Evolutionary conservation across 495 filamentous ascomycete genomes (phyloP).

Genomic region (Penicillium egyptiacum): DNA sequence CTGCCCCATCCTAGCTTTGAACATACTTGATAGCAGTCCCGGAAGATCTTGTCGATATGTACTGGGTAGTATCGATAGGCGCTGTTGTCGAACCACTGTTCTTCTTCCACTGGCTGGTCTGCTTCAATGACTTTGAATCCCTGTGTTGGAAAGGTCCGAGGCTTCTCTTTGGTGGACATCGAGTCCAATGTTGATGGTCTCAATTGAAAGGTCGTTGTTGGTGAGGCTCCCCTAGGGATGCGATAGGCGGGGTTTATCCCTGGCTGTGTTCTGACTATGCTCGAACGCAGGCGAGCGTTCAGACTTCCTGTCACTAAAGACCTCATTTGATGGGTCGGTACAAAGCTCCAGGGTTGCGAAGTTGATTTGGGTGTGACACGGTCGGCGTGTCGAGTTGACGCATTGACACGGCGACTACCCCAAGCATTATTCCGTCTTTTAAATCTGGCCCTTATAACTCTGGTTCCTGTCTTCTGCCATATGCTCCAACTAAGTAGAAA

Average conservation of each 20-base stretch:
- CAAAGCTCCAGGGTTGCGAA: not conserved
- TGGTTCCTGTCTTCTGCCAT: no score
- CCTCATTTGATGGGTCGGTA: not conserved
- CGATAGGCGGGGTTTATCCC: not conserved
- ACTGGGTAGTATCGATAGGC: conserved; percentile 51
- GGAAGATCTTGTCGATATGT: conserved; percentile 47
- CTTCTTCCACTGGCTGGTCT: conserved; percentile 39
- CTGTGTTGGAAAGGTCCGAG: not conserved
- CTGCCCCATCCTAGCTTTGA: conserved; percentile 55
- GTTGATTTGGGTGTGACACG: not conserved
- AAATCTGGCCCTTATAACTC: not conserved
- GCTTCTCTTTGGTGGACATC: not conserved
- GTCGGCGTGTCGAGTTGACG: not conserved
- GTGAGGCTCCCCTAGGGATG: not conserved
- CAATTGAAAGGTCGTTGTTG: not conserved
- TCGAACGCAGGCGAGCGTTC: not conserved
- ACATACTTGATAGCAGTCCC: conserved; percentile 51
- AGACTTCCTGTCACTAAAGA: not conserved
- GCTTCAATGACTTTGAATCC: conserved; percentile 17
- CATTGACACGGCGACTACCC: not conserved
- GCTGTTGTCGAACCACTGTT: conserved; percentile 43
- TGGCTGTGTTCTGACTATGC: not conserved
- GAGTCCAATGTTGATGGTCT: not conserved
- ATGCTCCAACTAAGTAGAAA: no score
- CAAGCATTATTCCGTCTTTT: not conserved